Evolutionary conservation across 1,139 yeast genomes (phyloP).

Genomic region (Hanseniaspora uvarum): DNA sequence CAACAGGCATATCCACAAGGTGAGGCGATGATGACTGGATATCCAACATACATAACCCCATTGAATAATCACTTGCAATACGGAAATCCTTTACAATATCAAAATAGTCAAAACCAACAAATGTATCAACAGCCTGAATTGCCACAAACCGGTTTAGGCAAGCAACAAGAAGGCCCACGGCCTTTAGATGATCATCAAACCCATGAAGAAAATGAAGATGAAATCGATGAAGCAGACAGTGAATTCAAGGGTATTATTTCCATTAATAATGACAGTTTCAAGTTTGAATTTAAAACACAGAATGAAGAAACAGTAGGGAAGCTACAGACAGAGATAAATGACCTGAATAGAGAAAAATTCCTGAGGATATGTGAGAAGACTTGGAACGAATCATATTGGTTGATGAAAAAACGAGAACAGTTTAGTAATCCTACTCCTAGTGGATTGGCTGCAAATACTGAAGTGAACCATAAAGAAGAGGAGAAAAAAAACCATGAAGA

Average conservation of each 20-base stretch:
- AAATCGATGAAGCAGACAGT: conserved; percentile 7
- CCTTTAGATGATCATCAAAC: conserved; percentile 19
- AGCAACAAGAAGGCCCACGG: conserved; percentile 1
- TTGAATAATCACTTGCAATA: neutral
- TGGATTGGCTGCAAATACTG: neutral
- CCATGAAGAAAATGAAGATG: conserved; percentile 15
- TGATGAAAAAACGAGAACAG: conserved; percentile 11
- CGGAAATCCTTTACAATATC: neutral
- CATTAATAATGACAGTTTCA: conserved; percentile 13
- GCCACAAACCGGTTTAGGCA: neutral
- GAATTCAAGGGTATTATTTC: conserved; percentile 2
- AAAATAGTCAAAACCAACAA: neutral
- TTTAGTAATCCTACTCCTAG: conserved; percentile 3
- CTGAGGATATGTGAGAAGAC: conserved; percentile 31
- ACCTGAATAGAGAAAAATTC: conserved; percentile 29
- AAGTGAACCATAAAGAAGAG: neutral
- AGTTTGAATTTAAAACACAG: conserved; percentile 13
- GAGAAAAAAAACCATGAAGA: neutral
- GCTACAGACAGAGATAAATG: neutral
- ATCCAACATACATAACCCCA: neutral
- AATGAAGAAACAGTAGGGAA: conserved; percentile 3
- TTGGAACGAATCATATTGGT: conserved; percentile 25
- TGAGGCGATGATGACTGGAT: neutral
- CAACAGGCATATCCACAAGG: neutral
- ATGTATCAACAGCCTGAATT: conserved; percentile 10